These are phyloP conservation scores for Aureoboletus auriporus DNA, from an alignment of 768 basidiomycete genomes.

Conservation along the genomic window DNA sequence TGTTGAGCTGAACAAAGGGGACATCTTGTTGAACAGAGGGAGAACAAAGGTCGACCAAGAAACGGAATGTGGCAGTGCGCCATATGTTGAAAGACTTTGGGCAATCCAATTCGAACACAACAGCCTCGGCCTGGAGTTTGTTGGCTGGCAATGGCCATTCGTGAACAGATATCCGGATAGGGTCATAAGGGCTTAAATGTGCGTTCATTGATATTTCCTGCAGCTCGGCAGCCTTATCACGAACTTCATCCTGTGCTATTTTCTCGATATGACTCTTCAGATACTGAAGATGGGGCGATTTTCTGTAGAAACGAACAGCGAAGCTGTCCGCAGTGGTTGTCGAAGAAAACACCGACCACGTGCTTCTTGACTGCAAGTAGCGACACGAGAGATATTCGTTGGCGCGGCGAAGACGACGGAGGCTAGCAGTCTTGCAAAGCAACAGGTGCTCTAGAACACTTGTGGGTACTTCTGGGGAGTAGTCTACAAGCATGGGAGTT, in stretches of 20 bases:
- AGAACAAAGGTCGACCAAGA: constrained; percentile 35
- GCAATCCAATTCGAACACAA: constrained; percentile 40
- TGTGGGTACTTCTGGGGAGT: constrained; percentile 43
- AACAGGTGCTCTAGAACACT: constrained; percentile 39
- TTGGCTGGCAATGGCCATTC: constrained; percentile 45
- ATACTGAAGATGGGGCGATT: constrained; percentile 12
- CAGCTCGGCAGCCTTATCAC: constrained; percentile 27
- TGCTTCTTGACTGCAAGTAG: constrained; percentile 9
- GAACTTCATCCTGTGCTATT: constrained; percentile 18
- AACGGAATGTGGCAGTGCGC: constrained; percentile 20
- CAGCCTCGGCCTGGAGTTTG: constrained; percentile 12
- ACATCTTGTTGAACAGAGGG: background rate
- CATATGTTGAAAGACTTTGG: constrained; percentile 38
- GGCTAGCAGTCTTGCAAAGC: constrained; percentile 27
- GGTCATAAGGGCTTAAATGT: too few relatives aligned
- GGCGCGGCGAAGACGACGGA: constrained; percentile 28
- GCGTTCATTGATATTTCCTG: constrained; percentile 3
- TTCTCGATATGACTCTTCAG: constrained; percentile 28
- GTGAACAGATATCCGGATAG: constrained; percentile 14
- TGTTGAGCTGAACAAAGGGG: constrained; percentile 1
- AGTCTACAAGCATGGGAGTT: constrained; percentile 38
- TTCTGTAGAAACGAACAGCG: constrained; percentile 30
- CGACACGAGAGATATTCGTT: constrained; percentile 31
- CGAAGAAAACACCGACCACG: constrained; percentile 36
- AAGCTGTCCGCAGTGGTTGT: constrained; percentile 21